Conservation (phyloP, 164 flowering plant species). For the Euptelea pleiosperma region DNA sequence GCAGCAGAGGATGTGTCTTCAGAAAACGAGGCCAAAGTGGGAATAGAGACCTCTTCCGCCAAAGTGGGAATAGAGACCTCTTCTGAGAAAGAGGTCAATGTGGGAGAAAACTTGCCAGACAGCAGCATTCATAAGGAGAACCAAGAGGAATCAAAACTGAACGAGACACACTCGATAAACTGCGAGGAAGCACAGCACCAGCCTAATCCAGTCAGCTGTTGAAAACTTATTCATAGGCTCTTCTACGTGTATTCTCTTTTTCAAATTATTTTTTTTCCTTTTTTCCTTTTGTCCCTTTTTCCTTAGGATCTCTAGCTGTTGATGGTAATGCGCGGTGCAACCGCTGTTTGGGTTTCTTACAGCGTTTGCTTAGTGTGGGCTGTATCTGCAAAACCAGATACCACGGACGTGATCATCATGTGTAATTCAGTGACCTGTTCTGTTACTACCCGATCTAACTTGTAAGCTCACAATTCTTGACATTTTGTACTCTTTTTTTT, state of each 20-base stretch:
- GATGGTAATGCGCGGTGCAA: background rate
- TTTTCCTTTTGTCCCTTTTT: background rate
- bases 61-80: conserved; percentile 5
- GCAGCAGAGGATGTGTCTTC: conserved; percentile 3
- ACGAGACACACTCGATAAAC: conserved; percentile 1
- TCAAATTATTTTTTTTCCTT: background rate
- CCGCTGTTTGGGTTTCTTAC: background rate
- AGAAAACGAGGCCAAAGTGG: too few species aligned
- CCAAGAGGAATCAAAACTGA: conserved; percentile 6
- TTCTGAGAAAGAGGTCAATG: conserved; percentile 1
- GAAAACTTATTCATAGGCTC: conserved; percentile 6
- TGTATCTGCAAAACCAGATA: too few species aligned
- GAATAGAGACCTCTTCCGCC: background rate
- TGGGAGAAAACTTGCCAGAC: conserved; percentile 9
- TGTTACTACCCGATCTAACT: background rate
- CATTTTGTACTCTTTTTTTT: conserved; percentile 2
- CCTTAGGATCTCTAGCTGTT: conserved; percentile 7
- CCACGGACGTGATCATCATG: background rate
- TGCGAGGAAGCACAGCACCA: conserved; percentile 20
- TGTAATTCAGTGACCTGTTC: conserved; percentile 7
- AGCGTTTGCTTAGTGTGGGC: background rate
- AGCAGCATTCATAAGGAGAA: conserved; percentile 9
- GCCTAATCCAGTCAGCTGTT: conserved; percentile 24
- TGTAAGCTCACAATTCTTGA: conserved; percentile 7
- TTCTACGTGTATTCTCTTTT: conserved; percentile 3